Evolutionary conservation across 345 rosid genomes (phyloP).

Genomic region (Turritis glabra): DNA sequence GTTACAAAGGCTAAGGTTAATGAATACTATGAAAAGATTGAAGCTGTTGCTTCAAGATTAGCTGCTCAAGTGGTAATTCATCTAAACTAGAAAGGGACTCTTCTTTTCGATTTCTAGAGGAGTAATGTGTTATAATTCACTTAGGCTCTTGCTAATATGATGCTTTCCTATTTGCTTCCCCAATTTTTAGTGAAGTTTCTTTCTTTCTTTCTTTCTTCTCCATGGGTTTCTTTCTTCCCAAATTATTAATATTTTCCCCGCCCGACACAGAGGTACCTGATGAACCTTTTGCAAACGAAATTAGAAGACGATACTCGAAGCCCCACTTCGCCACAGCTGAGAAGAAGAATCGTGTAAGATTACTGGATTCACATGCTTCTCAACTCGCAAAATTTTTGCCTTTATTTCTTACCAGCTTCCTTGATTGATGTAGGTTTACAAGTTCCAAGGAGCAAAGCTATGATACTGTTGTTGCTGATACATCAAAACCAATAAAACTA

Average conservation of each 20-base stretch:
- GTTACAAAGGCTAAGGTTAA: constrained; percentile 70
- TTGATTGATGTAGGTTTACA: constrained; percentile 47
- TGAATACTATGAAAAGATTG: constrained; percentile 79
- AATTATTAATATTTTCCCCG: no score
- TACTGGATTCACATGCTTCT: not conserved
- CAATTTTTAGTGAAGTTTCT: no score
- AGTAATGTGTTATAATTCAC: not conserved
- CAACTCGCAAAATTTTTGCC: not conserved
- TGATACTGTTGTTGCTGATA: constrained; percentile 42
- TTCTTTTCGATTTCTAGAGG: not conserved
- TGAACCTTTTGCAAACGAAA: constrained; percentile 39
- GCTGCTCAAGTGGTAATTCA: constrained; percentile 54
- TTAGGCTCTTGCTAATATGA: no score
- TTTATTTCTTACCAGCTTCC: constrained; percentile 2
- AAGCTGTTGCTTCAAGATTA: constrained; percentile 64
- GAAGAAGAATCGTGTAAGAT: constrained; percentile 75
- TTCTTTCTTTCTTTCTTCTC: no score
- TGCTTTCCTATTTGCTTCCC: not conserved
- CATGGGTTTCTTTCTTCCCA: no score
- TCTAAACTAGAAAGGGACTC: no score
- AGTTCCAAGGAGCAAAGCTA: constrained; percentile 49
- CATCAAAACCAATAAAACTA: constrained; percentile 60
- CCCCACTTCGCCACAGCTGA: constrained; percentile 66
- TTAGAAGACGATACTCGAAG: constrained; percentile 44
- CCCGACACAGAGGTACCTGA: constrained; percentile 44